Evolutionary conservation across 495 filamentous ascomycete genomes (phyloP).

Genomic region (Xylaria cubensis): DNA sequence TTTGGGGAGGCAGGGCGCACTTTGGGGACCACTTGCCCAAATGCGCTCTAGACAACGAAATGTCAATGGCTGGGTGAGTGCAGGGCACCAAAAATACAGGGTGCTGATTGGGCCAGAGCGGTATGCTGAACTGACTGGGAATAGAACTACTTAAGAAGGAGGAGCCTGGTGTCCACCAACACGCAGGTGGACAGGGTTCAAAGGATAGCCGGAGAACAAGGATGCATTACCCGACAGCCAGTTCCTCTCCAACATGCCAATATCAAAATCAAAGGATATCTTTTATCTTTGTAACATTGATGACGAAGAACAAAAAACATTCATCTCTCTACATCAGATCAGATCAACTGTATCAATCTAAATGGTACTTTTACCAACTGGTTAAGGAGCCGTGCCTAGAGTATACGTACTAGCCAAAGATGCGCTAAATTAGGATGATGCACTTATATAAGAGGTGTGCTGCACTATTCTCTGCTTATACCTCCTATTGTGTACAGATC

Average conservation of each 20-base stretch:
- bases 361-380: neutral
- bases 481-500: neutral
- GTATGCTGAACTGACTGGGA: conserved; percentile 3
- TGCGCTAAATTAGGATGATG: neutral
- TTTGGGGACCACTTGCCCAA: conserved; percentile 5
- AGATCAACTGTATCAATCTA: neutral
- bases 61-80: conserved; percentile 22
- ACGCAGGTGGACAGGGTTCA: conserved; percentile 1
- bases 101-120: conserved; percentile 8
- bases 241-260: neutral
- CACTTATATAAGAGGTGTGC: neutral
- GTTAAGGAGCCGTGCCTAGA: neutral
- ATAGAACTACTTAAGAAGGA: neutral
- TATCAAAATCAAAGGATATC: neutral
- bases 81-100: neutral
- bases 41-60: neutral
- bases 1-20: conserved; percentile 17
- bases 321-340: neutral
- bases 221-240: conserved; percentile 16
- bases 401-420: neutral
- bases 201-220: conserved; percentile 3
- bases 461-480: neutral
- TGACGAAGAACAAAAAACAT: neutral
- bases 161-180: conserved; percentile 6
- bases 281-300: neutral